A percentile compares a stretch with the other conserved stretches of the same genome.
phyloP scores from a whole-genome alignment of 331 rosid species.

The Malus hybrid region DNA sequence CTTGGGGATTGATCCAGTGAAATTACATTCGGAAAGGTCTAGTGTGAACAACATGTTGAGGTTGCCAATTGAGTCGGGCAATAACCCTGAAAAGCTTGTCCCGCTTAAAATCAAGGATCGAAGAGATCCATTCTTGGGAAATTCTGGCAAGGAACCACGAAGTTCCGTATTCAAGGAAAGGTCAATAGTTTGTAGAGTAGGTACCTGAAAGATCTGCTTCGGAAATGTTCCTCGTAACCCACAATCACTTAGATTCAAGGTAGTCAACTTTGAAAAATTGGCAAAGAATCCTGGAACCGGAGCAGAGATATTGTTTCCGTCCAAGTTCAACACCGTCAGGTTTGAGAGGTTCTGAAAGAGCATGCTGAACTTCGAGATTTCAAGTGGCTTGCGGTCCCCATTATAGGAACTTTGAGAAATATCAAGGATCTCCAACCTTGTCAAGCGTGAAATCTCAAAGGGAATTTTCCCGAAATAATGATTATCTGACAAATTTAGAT shows the following conservation, averaged over 20 bases:
- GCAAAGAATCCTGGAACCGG: too few relatives aligned
- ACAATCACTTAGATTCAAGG: not conserved
- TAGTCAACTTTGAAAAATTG: constrained; percentile 12
- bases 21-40: not conserved
- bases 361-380: too few relatives aligned
- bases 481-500: too few relatives aligned
- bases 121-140: constrained; percentile 11
- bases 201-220: constrained; percentile 20
- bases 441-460: too few relatives aligned
- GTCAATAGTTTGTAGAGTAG: constrained; percentile 18
- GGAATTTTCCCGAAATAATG: too few relatives aligned
- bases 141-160: not conserved
- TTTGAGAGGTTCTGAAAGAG: too few relatives aligned
- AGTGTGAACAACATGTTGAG: constrained; percentile 8
- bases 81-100: constrained; percentile 3
- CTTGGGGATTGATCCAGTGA: too few relatives aligned
- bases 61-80: constrained; percentile 14
- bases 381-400: too few relatives aligned
- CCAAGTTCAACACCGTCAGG: too few relatives aligned
- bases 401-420: too few relatives aligned
- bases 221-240: constrained; percentile 40
- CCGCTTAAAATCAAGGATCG: fast-evolving
- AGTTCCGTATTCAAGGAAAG: not conserved
- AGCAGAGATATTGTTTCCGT: too few relatives aligned
- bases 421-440: too few relatives aligned